A percentile compares a stretch with the other conserved stretches of the same genome.
Conservation (phyloP, 306 rosid species). For the Quercus glauca region DNA sequence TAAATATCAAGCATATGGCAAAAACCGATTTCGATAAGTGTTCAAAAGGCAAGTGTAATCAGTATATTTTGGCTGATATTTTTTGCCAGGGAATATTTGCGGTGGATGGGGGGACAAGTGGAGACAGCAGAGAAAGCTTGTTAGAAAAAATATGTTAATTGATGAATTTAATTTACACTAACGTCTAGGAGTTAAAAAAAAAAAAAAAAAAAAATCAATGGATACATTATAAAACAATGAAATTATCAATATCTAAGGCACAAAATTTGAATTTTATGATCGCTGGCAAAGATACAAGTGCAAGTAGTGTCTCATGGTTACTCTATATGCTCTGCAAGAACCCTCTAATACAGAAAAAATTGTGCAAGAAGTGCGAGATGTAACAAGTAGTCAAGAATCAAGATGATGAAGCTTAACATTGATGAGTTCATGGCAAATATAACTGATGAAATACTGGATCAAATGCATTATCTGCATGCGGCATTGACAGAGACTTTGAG, state of each 20-base stretch:
- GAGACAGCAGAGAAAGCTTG: slow-evolving; percentile 65
- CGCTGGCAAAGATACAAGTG: slow-evolving; percentile 76
- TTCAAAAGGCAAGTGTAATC: slow-evolving; percentile 41
- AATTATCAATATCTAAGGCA: no score
- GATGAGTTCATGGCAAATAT: slow-evolving; percentile 45
- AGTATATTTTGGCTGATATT: slow-evolving; percentile 34
- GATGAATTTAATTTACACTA: no score
- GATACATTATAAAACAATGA: no score
- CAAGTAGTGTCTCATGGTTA: slow-evolving; percentile 73
- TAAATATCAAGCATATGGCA: slow-evolving; percentile 54
- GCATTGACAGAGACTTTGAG: slow-evolving; percentile 73
- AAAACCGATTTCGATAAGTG: slow-evolving; percentile 41
- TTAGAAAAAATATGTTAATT: slow-evolving; percentile 7
- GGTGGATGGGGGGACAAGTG: slow-evolving; percentile 65
- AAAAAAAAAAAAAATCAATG: no score
- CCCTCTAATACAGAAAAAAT: slow-evolving; percentile 65
- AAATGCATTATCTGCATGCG: slow-evolving; percentile 83
- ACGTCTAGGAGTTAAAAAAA: no score
- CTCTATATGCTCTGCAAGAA: slow-evolving; percentile 72
- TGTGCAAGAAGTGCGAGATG: slow-evolving; percentile 57
- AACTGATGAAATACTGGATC: slow-evolving; percentile 51
- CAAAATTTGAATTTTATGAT: slow-evolving; percentile 51
- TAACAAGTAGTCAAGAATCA: slow-evolving; percentile 26
- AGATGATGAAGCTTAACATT: slow-evolving; percentile 14
- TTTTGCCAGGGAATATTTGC: slow-evolving; percentile 59